Conservation (phyloP, 768 basidiomycete species). For the Leccinum olivaceopallidum region DNA sequence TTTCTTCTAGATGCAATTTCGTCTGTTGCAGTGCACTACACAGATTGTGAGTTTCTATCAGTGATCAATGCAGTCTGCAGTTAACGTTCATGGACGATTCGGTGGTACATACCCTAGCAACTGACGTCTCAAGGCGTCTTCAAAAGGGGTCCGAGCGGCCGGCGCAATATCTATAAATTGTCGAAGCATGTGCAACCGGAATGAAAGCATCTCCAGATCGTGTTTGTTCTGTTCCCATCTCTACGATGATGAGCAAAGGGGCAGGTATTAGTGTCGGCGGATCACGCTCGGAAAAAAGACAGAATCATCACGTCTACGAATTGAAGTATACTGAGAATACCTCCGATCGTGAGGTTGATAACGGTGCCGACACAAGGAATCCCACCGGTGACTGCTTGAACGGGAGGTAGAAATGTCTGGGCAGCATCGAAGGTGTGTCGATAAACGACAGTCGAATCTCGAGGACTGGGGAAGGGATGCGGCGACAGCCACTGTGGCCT, state of each 20-base stretch:
- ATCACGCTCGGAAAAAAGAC: background rate
- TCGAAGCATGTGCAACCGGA: background rate
- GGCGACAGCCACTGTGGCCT: background rate
- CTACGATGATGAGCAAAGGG: background rate
- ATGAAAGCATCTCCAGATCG: background rate
- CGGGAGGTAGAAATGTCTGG: slow-evolving; percentile 5
- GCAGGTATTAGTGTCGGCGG: background rate
- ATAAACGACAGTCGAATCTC: background rate
- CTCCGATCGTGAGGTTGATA: slow-evolving; percentile 3
- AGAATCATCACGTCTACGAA: slow-evolving; percentile 9
- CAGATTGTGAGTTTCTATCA: too few relatives aligned
- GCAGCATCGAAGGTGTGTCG: background rate
- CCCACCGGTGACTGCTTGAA: background rate
- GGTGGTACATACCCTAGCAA: background rate
- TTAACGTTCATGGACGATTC: too few relatives aligned
- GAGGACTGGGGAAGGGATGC: too few relatives aligned
- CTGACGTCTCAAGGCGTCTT: background rate
- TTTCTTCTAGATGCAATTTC: background rate
- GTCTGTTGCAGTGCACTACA: background rate
- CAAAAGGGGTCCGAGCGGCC: background rate
- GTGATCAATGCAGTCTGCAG: too few relatives aligned
- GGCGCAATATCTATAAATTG: background rate
- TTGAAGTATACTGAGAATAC: background rate
- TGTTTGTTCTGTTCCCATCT: slow-evolving; percentile 8
- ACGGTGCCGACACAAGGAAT: slow-evolving; percentile 1